These are phyloP conservation scores for Carpinus fangiana DNA, from an alignment of 306 rosid species.

Conservation along the genomic window DNA sequence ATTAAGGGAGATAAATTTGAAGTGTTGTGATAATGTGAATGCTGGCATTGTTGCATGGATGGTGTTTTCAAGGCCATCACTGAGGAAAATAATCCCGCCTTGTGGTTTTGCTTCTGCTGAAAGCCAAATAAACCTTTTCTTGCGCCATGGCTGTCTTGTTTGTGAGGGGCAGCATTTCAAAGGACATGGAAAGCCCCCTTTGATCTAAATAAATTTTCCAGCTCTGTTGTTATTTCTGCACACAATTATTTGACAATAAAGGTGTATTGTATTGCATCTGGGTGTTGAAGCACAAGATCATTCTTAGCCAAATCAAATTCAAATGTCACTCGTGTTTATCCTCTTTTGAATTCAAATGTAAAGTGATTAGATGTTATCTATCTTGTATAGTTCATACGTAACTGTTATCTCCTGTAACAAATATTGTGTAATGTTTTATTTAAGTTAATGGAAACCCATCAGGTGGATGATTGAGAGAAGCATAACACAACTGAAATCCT, in stretches of 20 bases:
- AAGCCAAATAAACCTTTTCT: constrained; percentile 35
- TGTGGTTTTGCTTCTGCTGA: constrained; percentile 24
- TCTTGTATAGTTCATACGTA: too few species aligned
- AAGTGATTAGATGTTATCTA: too few species aligned
- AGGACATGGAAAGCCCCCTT: background rate
- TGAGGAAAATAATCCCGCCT: constrained; percentile 55
- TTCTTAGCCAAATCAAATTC: too few species aligned
- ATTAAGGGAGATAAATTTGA: constrained; percentile 63
- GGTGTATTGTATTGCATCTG: background rate
- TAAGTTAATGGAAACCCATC: too few species aligned
- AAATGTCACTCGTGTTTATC: too few species aligned
- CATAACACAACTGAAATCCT: too few species aligned
- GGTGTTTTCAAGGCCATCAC: constrained; percentile 50
- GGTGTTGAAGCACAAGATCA: too few species aligned
- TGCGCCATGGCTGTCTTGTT: constrained; percentile 61
- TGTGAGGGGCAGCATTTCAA: constrained; percentile 9
- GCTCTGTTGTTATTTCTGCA: background rate
- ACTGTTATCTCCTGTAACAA: too few species aligned
- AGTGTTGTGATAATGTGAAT: constrained; percentile 38
- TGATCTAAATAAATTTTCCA: background rate
- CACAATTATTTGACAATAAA: background rate
- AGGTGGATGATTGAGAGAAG: too few species aligned
- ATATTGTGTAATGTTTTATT: too few species aligned
- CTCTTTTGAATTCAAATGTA: too few species aligned
- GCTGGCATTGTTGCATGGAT: constrained; percentile 43